Evolutionary conservation across 2,329 filamentous ascomycete species (phyloP).

Genomic region (Trichoderma polysporum): DNA sequence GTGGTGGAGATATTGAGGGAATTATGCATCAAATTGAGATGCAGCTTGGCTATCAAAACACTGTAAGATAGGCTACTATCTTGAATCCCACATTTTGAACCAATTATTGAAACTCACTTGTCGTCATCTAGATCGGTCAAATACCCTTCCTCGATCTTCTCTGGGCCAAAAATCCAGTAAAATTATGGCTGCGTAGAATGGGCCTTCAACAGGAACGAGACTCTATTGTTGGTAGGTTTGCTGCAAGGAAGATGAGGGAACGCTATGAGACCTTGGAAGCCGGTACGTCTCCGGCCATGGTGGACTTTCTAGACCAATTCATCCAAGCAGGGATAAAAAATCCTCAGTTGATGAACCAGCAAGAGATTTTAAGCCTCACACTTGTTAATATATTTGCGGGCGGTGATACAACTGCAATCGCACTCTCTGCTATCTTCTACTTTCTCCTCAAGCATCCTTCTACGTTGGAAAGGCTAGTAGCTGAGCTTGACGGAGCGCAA

Average conservation of each 20-base stretch:
- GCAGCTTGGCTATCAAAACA: conserved; percentile 16
- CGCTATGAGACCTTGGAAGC: not conserved
- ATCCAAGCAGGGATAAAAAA: not conserved
- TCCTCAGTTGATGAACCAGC: not conserved
- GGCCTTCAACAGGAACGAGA: not conserved
- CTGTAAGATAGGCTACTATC: not conserved
- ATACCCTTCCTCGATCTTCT: not conserved
- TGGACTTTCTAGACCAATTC: not conserved
- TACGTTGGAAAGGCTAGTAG: conserved; percentile 53
- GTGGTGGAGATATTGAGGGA: conserved; percentile 58
- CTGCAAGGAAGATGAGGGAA: not conserved
- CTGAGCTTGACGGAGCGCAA: conserved; percentile 35
- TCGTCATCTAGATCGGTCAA: not conserved
- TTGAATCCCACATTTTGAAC: not conserved
- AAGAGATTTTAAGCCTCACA: conserved; percentile 43
- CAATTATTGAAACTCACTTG: not conserved
- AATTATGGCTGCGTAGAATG: not conserved
- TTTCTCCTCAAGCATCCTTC: conserved; percentile 54
- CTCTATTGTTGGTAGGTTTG: not conserved
- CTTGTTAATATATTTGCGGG: conserved; percentile 68
- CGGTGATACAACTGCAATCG: conserved; percentile 66
- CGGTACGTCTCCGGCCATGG: not conserved
- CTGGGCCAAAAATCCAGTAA: not conserved
- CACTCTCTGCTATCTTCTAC: conserved; percentile 60
- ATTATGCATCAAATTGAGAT: conserved; percentile 43